Base-by-base conservation (phyloP, 2,329 filamentous ascomycete genomes). In the Botrytis galanthina region DNA sequence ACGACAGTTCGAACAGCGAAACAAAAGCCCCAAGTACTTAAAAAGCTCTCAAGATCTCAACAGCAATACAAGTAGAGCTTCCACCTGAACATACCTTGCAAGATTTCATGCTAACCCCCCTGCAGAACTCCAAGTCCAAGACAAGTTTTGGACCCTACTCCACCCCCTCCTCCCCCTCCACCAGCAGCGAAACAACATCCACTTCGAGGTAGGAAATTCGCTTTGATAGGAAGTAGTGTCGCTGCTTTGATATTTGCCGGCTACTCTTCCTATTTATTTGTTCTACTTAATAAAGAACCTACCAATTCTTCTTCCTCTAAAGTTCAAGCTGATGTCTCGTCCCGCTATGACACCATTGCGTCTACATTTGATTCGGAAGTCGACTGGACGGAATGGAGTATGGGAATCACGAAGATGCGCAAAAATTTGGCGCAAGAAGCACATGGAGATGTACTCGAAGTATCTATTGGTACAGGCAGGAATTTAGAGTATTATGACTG, bases 401-500 rank as follows among this genome's bases (percentile, higher is more conserved):
- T 87, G 83, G 88, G 89, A 66, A 85, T 91, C 76, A 85, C 83
- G 9, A 81, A 80, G 29, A 81, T 90, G 70, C 85, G 89, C 18
- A 82, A 82, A 69, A 81, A 82, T 35, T 82, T 91, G 39, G 86
- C 86, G 1, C 78, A 80, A 20, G 80, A 81, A 46, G 88, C 86
- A 9, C 80, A 79, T 0, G 89, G 89, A 2, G 83, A 89, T 79
- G 89, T 91, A 20, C 84, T 91, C 46, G 89, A 91, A 80, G 84
- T 91, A 20, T 89, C 88, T 29, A 85, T 91, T 73, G 89, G 89
- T 29, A 90, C 89, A 4, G 89, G 89, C 5, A 84, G 89, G 20
- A 91, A 91, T 77, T 78, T 91, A 26, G 83, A 84, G 57, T 88
- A 86, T 80, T 90, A 90, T 79, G 83, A 86, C 78, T 91, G 88